Base-by-base conservation (phyloP, 2,329 filamentous ascomycete genomes). In the Tolypocladium sp. region DNA sequence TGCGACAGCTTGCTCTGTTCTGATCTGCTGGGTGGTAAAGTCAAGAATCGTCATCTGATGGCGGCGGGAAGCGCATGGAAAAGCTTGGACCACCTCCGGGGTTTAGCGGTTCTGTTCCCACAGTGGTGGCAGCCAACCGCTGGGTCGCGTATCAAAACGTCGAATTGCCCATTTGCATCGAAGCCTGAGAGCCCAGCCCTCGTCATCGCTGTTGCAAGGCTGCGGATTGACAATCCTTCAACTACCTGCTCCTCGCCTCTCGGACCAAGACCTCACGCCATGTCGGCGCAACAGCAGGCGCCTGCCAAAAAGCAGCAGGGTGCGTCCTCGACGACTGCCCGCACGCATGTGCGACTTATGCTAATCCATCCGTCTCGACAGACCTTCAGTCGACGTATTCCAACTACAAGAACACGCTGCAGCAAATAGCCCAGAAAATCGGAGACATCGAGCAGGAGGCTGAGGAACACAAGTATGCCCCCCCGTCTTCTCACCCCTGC, bases 401-500 rank as follows among this genome's bases (percentile, higher is more conserved):
- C 65, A 91, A 86, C 75, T 93, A 85, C 76, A 89, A 89, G 72
- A 87, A 83, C 66, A 86, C 82, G 4, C 83, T 99, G 60, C 93
- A 97, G 76, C 90, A 94, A 70, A 86, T 99, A 68, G 94, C 94
- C 37, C 88, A 92, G 70, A 97, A 96, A 74, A 97, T 99, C 67
- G 94, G 94, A 46, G 92, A 97, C 71, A 92, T 99, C 59, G 94
- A 99, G 77, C 91, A 96, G 73, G 94, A 97, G 73, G 88, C 90
- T 25, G 94, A 99, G 74, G 94, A 99, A 74, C 94, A 99, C 81
- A 97, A 96, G 94, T 97, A 37, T 30, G 58, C 38, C 8, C 15
- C 20, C 35, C 40, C 13, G n/a, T 33, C 17, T 10, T 44, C 41
- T 15, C 37, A 17, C 25, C 33, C 30, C 57, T 9, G 25, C 15